Conservation (phyloP, 148 eudicot species). For the Polygonum aviculare region DNA sequence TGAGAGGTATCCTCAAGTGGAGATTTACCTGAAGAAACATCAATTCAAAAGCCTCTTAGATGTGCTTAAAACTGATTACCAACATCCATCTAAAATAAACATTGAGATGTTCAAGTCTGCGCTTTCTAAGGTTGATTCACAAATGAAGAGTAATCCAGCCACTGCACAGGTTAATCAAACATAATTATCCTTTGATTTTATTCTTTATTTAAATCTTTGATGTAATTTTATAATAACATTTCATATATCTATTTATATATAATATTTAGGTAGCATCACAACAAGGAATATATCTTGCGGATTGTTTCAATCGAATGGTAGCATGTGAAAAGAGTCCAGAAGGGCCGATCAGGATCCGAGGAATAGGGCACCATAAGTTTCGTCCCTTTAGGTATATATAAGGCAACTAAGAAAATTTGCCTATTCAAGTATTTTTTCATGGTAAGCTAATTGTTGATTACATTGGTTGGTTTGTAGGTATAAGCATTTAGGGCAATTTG, state of each 20-base stretch:
- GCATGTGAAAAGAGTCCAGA: conserved; percentile 44
- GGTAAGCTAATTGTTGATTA: neutral
- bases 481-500: conserved; percentile 62
- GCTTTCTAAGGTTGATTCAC: conserved; percentile 63
- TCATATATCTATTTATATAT: neutral
- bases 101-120: conserved; percentile 71
- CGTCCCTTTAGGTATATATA: conserved; percentile 55
- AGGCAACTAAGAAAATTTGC: neutral
- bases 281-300: conserved; percentile 59
- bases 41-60: conserved; percentile 40
- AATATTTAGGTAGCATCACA: conserved; percentile 62
- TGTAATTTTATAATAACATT: neutral
- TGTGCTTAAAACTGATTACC: conserved; percentile 14
- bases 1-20: conserved; percentile 68
- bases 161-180: conserved; percentile 67
- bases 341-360: conserved; percentile 65
- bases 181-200: neutral
- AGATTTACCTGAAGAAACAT: conserved; percentile 58
- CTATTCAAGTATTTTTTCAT: no score
- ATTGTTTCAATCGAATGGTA: conserved; percentile 62
- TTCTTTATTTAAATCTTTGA: neutral
- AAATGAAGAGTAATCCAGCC: conserved; percentile 80
- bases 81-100: conserved; percentile 25
- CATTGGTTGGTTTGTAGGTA: conserved; percentile 24
- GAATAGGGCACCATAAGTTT: conserved; percentile 61